A percentile compares a stretch with the other conserved stretches of the same genome.
Evolutionary conservation across 495 filamentous ascomycete species (phyloP).

Genomic region (Aspergillus baeticus): DNA sequence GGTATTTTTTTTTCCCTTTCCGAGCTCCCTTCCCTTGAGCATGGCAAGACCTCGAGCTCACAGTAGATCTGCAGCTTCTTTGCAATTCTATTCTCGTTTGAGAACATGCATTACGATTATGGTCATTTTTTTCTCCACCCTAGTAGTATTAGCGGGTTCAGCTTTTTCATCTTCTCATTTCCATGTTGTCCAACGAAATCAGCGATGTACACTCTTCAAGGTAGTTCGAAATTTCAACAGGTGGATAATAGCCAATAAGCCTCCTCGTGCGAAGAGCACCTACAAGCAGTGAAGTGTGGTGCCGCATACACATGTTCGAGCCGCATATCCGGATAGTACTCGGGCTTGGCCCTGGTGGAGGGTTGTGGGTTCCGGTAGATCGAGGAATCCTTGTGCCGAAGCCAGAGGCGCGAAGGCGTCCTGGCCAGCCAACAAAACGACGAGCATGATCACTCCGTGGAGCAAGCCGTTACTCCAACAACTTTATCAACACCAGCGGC

Average conservation of each 20-base stretch:
- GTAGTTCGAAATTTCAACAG: no score
- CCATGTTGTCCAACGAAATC: background rate
- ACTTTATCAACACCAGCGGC: background rate
- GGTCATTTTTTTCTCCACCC: conserved; percentile 75
- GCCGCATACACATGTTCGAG: no score
- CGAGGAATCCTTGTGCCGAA: background rate
- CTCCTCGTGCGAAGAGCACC: no score
- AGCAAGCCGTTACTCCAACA: no score
- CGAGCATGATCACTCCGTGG: no score
- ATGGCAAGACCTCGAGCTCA: no score
- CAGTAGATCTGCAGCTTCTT: conserved; percentile 49
- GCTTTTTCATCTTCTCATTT: conserved; percentile 48
- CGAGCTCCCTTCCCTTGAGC: no score
- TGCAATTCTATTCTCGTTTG: background rate
- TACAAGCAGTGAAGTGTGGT: no score
- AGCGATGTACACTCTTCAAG: no score
- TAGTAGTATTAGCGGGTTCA: no score
- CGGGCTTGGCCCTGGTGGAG: background rate
- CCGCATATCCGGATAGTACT: no score
- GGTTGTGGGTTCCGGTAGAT: conserved; percentile 7
- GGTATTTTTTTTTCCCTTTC: background rate
- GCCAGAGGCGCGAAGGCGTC: background rate
- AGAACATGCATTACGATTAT: background rate
- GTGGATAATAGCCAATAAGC: no score
- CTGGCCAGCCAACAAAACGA: background rate